These are phyloP conservation scores for Pistacia atlantica DNA, from an alignment of 345 rosid species.

Conservation along the genomic window DNA sequence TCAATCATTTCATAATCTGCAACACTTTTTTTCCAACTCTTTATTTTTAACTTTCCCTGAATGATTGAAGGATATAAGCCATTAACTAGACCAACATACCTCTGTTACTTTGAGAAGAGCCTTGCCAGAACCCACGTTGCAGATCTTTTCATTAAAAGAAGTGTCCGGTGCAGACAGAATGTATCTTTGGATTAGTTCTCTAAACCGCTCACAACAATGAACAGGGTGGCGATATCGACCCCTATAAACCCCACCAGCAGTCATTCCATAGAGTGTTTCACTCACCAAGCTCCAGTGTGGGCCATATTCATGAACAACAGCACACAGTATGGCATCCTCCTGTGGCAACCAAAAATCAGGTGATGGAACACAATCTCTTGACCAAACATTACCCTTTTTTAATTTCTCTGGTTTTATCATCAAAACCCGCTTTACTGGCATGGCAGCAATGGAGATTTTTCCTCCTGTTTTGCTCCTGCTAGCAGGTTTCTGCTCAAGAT, in stretches of 20 bases:
- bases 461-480: conserved; percentile 79
- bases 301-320: conserved; percentile 98
- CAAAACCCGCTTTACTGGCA: conserved; percentile 84
- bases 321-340: conserved; percentile 98
- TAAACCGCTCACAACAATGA: conserved; percentile 92
- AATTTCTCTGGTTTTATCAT: conserved; percentile 89
- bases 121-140: conserved; percentile 76
- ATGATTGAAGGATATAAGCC: background rate
- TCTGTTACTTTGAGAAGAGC: conserved; percentile 93
- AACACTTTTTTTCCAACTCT: background rate
- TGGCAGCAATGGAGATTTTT: conserved; percentile 69
- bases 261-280: conserved; percentile 78
- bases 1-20: background rate
- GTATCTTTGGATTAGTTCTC: conserved; percentile 82
- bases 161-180: conserved; percentile 69
- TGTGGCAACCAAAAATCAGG: conserved; percentile 95
- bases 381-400: conserved; percentile 89
- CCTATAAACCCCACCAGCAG: conserved; percentile 92
- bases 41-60: background rate
- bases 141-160: conserved; percentile 61
- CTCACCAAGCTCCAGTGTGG: conserved; percentile 87
- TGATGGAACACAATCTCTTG: conserved; percentile 87
- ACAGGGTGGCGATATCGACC: conserved; percentile 95
- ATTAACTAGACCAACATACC: conserved; percentile 50
- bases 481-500: conserved; percentile 61